Base-by-base conservation (phyloP, 495 filamentous ascomycete species). In the Gamarada debralockiae region DNA sequence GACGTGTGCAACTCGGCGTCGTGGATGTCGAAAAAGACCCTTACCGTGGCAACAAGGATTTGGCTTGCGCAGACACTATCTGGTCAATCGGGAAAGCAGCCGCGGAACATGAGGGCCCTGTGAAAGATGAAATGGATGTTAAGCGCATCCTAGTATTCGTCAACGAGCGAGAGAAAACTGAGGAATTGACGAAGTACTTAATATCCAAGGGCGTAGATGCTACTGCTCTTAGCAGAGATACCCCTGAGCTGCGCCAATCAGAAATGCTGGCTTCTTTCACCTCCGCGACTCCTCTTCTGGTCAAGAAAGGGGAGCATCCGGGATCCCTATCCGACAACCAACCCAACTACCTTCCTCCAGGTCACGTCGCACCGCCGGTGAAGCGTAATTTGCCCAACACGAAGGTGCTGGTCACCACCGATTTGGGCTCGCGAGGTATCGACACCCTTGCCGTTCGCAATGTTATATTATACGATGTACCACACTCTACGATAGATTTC, bases 101-200 rank as follows among this genome's bases (percentile, higher is more conserved):
- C 10, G 77, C 78, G 29, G 75, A 74, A 23, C 69, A 74, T 58
- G 79, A 79, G 42, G 70, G 68, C 3, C 58, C 67, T 8, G 56
- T 56, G 3, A 65, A 65, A 15, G 75, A 61, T 23, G 63, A 70
- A 21, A 67, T 70, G n/a, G 84, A 86, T 47, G 71, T 86, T 17
- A 95, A 92, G 71, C 87, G 87, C 48, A 85, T 97, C 60, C 80
- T 98, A 54, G 92, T 98, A 0, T 98, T 98, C 60, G 95, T 98
- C 66, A 98, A 98, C 67, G 90, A 97, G 74, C 85, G 95, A 24
- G 92, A 97, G 62, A 88, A 87, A 57, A 85, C 93, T 0, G 73
- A 79, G 40, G 85, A 90, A 62, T 77, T 98, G 0, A 84, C 91
- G 14, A 67, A 86, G 8, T 97, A 87, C 68, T 83, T 98, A 0